A percentile compares a stretch with the other conserved stretches of the same genome.
Evolutionary conservation across 2,329 filamentous ascomycete species (phyloP).

Genomic region (Biscogniauxia marginata): DNA sequence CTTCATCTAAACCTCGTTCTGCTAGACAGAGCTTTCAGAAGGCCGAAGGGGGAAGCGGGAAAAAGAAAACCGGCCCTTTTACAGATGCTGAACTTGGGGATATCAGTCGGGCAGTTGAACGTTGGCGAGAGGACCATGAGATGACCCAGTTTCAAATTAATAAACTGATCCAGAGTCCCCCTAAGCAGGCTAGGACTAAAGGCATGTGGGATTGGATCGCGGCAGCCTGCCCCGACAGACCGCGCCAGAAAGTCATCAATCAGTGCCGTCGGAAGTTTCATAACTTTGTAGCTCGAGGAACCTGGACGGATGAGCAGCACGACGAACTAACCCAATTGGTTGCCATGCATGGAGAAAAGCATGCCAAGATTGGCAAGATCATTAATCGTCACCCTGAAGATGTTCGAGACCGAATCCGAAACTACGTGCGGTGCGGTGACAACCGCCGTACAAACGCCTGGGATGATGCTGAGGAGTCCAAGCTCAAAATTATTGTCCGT

Average conservation of each 20-base stretch:
- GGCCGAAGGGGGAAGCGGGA: constrained; percentile 1
- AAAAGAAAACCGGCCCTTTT: constrained; percentile 39
- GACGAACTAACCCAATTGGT: constrained; percentile 48
- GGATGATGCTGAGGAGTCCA: constrained; percentile 58
- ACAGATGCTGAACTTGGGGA: constrained; percentile 41
- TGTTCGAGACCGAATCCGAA: constrained; percentile 68
- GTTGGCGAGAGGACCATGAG: constrained; percentile 42
- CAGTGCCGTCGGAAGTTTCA: constrained; percentile 63
- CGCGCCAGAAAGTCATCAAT: constrained; percentile 53
- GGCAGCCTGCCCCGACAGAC: constrained; percentile 47
- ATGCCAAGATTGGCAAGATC: constrained; percentile 59
- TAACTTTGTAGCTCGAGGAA: constrained; percentile 59
- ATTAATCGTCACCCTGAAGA: constrained; percentile 66
- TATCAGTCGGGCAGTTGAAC: constrained; percentile 42
- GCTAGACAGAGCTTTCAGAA: constrained; percentile 4
- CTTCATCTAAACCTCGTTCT: background rate
- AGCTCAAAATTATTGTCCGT: constrained; percentile 51
- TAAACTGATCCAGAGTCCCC: constrained; percentile 37
- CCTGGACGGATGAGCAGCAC: constrained; percentile 61
- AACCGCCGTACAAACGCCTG: constrained; percentile 54
- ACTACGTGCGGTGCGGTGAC: constrained; percentile 61
- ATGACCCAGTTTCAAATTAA: constrained; percentile 49
- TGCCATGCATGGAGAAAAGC: constrained; percentile 52
- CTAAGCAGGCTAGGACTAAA: constrained; percentile 26
- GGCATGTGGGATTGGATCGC: constrained; percentile 52